Conservation (phyloP, 2,329 filamentous ascomycete species). For the Orbilia ellipsospora region DNA sequence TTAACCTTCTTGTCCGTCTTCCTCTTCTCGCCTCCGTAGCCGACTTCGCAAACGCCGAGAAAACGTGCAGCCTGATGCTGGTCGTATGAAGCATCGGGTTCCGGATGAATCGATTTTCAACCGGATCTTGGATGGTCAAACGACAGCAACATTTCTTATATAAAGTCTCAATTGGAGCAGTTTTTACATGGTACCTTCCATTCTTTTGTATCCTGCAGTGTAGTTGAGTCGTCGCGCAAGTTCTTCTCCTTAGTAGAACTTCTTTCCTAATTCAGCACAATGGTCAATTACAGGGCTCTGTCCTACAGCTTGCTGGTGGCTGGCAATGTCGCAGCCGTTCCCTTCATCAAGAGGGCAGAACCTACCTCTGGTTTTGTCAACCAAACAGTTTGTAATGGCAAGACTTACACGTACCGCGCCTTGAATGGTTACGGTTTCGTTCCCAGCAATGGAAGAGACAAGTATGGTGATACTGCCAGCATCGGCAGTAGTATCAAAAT, state of each 20-base stretch:
- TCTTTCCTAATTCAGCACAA: constrained; percentile 9
- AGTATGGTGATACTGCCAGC: constrained; percentile 76
- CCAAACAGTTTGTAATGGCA: constrained; percentile 70
- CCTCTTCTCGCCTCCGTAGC: not conserved
- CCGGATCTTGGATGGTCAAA: not conserved
- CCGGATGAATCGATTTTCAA: constrained; percentile 8
- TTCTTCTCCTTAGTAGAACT: not conserved
- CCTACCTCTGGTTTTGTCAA: constrained; percentile 61
- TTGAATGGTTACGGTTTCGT: constrained; percentile 76
- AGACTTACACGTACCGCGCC: constrained; percentile 73
- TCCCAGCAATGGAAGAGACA: constrained; percentile 70
- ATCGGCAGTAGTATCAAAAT: constrained; percentile 75
- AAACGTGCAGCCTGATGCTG: constrained; percentile 20
- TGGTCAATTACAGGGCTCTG: constrained; percentile 43
- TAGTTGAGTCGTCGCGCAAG: too few species aligned
- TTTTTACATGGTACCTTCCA: not conserved
- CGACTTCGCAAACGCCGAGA: not conserved
- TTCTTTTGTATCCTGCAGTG: too few species aligned
- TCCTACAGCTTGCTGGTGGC: constrained; percentile 40
- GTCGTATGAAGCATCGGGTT: not conserved
- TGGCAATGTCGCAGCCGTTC: constrained; percentile 36
- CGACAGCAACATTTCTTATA: not conserved
- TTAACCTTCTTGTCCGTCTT: not conserved
- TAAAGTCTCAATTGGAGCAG: constrained; percentile 3
- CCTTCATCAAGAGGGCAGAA: constrained; percentile 34